phyloP scores from a whole-genome alignment of 2,329 filamentous ascomycete genomes.

The Alternaria consortialis region DNA sequence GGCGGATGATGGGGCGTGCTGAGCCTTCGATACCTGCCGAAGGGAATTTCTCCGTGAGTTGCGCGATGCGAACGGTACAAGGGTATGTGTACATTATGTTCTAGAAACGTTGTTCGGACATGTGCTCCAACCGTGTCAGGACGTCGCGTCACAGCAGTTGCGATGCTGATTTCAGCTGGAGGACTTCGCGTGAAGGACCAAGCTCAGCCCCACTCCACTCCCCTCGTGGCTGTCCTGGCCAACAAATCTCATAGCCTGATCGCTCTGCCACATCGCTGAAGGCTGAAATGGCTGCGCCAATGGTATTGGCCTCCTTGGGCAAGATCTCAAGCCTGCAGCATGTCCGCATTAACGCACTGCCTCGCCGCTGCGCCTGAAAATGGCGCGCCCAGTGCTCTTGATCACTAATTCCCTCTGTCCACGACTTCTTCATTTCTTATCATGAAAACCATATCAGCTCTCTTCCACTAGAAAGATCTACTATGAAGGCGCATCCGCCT shows the following conservation, averaged over 20 bases:
- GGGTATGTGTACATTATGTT: background rate
- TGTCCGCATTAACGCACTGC: too few species aligned
- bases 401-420: too few species aligned
- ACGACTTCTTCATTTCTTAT: too few species aligned
- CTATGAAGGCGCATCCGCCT: too few species aligned
- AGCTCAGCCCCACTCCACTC: background rate
- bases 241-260: background rate
- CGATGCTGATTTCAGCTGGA: background rate
- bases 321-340: too few species aligned
- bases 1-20: background rate
- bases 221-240: background rate
- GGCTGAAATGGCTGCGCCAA: background rate
- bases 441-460: too few species aligned
- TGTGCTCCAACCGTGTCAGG: background rate
- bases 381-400: too few species aligned
- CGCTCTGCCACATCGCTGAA: background rate
- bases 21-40: background rate
- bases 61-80: background rate
- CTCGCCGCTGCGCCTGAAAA: too few species aligned
- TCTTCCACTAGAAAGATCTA: too few species aligned
- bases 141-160: background rate
- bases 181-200: background rate
- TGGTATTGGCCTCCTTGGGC: background rate
- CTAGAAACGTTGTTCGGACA: background rate
- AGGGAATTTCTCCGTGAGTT: background rate